Conservation (phyloP, 2,329 filamentous ascomycete genomes). For the Monosporascus cannonballus region DNA sequence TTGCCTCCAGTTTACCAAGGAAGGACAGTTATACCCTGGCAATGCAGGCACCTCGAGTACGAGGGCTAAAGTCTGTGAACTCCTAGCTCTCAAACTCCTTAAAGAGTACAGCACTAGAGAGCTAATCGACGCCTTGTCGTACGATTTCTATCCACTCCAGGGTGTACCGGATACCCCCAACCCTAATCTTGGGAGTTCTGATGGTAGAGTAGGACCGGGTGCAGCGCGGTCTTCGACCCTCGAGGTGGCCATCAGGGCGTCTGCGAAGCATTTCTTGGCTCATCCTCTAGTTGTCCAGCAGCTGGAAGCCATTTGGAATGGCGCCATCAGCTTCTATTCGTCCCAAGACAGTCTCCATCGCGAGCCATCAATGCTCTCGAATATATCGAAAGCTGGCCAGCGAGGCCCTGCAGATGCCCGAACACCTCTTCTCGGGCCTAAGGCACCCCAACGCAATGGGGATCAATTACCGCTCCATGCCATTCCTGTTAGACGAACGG, state of each 20-base stretch:
- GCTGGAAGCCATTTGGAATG: slow-evolving; percentile 95
- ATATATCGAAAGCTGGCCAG: slow-evolving; percentile 17
- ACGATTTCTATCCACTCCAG: slow-evolving; percentile 90
- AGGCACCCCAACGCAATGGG: slow-evolving; percentile 25
- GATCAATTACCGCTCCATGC: slow-evolving; percentile 26
- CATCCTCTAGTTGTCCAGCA: slow-evolving; percentile 91
- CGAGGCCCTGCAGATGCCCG: slow-evolving; percentile 35
- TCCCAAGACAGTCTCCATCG: slow-evolving; percentile 80
- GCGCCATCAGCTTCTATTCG: slow-evolving; percentile 90
- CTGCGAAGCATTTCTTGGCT: slow-evolving; percentile 85
- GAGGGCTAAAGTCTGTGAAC: slow-evolving; percentile 80
- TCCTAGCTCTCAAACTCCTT: slow-evolving; percentile 81
- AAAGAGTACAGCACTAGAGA: slow-evolving; percentile 87
- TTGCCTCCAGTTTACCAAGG: slow-evolving; percentile 87
- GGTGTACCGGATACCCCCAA: slow-evolving; percentile 54
- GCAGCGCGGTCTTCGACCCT: slow-evolving; percentile 80
- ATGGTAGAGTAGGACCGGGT: slow-evolving; percentile 39
- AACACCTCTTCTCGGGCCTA: slow-evolving; percentile 45
- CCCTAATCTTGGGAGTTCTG: slow-evolving; percentile 27
- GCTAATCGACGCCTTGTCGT: slow-evolving; percentile 87
- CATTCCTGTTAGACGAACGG: slow-evolving; percentile 59
- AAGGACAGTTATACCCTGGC: slow-evolving; percentile 73
- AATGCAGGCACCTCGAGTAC: slow-evolving; percentile 81
- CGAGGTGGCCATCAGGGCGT: slow-evolving; percentile 87
- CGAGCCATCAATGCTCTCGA: slow-evolving; percentile 29